Base-by-base conservation (phyloP, 2,329 filamentous ascomycete genomes). In the Colletotrichum acutatum region DNA sequence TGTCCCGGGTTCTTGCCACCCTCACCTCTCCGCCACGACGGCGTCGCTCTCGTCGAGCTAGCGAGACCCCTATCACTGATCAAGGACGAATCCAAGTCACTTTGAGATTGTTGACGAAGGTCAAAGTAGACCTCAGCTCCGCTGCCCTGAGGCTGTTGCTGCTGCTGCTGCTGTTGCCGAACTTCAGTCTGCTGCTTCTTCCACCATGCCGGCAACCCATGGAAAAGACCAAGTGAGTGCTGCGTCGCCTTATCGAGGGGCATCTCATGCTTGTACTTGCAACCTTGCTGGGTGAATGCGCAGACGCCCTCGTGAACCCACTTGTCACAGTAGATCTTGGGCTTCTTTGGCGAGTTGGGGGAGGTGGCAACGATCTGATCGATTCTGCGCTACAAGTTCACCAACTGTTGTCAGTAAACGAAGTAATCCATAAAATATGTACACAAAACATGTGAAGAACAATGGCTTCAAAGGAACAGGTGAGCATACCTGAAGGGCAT, bases 251-350 rank as follows among this genome's bases (percentile, higher is more conserved):
- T 86, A 75, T 95, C 91, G 30, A 84, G 82, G 0, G 95, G 95
- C 93, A 98, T 97, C 80, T 97, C 94, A 80, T 98, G 95, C 84
- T 95, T 96, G 86, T 91, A 98, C 76, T 92, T 91, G 84, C 95
- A 98, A 0, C 95, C 95, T 78, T 95, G 92, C 80, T 97, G 94
- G 4, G 89, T 91, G 81, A 94, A 98, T 74, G 93, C 93, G 80
- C 95, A 98, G 56, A 94, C 90, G 24, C 95, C 95, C 71, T 93
- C 92, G 77, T 94, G 92, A 67, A 98, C 92, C 95, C 95, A 98
- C 82, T 96, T 94, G 71, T 95, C 94, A 83, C 95, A 98, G 82
- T 93, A 97, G 28, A 93, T 85, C 80, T 97, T 97, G 71, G 81
- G 79, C 28, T 79, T 80, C 78, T 89, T 90, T 6, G 82, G 81